Base-by-base conservation (phyloP, 805 yeast genomes). In the Wickerhamia fluorescens region DNA sequence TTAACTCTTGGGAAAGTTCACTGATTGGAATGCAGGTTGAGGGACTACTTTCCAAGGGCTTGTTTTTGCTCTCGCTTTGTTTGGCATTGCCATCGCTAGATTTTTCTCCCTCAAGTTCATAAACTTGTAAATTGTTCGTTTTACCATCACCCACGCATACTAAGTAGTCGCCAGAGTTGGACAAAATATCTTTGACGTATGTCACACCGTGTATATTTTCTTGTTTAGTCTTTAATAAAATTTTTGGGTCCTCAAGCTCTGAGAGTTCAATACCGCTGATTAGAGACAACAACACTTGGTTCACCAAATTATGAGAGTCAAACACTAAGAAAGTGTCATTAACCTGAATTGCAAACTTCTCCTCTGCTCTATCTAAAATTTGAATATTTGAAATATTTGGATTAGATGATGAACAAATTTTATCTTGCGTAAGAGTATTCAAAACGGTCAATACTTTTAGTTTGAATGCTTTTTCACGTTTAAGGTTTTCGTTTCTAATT, bases 341-440 rank as follows among this genome's bases (percentile, higher is more conserved):
- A 10, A 27, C 20, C 5, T 18, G 23, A 4, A 20, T 12, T 12
- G 29, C 23, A 20, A 27, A 20, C 14, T 12, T 14, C n/a, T 20
- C 20, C n/a, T 20, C 13, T n/a, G 13, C 10, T 7, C 18, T 8
- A 7, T n/a, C 14, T 6, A 17, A 7, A 20, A 27, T 14, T 14
- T 14, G 11, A 15, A 22, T 19, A 8, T 13, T 6, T 13, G 20
- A 18, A 10, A 10, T 8, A 7, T 18, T 18, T 7, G 20, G 9
- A 18, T 18, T 18, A 10, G 9, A 7, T 9, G 8, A 16, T n/a
- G 9, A 29, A 20, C 19, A 26, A 26, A 18, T 18, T 7, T 24
- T 14, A 3, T 30, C 33, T 13, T 21, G 21, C 16, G 16, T 19
- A 8, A 30, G 17, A 7, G 20, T 12, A 16, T 18, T 16, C 21